phyloP scores from a whole-genome alignment of 768 basidiomycete genomes.

The Pilatotrama ljubarskyi region DNA sequence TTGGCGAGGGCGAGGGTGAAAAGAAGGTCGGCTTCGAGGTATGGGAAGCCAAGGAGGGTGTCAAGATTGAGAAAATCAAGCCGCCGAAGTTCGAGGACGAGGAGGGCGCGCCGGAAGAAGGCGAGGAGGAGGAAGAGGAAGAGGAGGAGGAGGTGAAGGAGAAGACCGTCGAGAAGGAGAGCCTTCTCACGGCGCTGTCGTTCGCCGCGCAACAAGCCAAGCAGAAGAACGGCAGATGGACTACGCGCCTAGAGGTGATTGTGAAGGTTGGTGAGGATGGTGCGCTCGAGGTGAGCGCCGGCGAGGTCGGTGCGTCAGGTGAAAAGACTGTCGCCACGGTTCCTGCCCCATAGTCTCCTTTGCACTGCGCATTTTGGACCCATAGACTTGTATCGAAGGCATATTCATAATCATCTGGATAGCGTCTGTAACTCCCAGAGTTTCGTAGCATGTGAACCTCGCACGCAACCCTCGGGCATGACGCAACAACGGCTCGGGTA shows the following conservation, averaged over 20 bases:
- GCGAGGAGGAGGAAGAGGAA: slow-evolving; percentile 59
- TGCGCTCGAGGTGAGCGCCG: slow-evolving; percentile 37
- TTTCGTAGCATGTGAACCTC: neutral
- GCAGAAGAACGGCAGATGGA: slow-evolving; percentile 47
- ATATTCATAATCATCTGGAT: neutral
- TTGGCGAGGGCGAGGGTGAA: slow-evolving; percentile 39
- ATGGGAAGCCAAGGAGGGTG: slow-evolving; percentile 73
- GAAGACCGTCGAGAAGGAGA: slow-evolving; percentile 57
- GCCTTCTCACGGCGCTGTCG: slow-evolving; percentile 40
- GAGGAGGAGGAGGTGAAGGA: slow-evolving; percentile 66
- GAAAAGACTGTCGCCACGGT: slow-evolving; percentile 35
- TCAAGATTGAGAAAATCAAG: slow-evolving; percentile 60
- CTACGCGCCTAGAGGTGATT: slow-evolving; percentile 51
- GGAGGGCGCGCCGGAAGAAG: slow-evolving; percentile 50
- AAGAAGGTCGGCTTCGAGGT: slow-evolving; percentile 66
- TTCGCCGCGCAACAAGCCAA: slow-evolving; percentile 40
- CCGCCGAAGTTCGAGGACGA: slow-evolving; percentile 46
- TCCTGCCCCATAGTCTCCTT: slow-evolving; percentile 10
- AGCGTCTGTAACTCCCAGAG: neutral
- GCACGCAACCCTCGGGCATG: neutral
- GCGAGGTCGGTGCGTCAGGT: slow-evolving; percentile 39
- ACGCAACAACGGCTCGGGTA: neutral
- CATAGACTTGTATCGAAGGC: slow-evolving; percentile 6
- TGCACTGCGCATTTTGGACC: neutral
- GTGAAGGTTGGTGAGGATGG: slow-evolving; percentile 38